Evolutionary conservation across 2,329 filamentous ascomycete genomes (phyloP).

Genomic region (Diaporthe sp.): DNA sequence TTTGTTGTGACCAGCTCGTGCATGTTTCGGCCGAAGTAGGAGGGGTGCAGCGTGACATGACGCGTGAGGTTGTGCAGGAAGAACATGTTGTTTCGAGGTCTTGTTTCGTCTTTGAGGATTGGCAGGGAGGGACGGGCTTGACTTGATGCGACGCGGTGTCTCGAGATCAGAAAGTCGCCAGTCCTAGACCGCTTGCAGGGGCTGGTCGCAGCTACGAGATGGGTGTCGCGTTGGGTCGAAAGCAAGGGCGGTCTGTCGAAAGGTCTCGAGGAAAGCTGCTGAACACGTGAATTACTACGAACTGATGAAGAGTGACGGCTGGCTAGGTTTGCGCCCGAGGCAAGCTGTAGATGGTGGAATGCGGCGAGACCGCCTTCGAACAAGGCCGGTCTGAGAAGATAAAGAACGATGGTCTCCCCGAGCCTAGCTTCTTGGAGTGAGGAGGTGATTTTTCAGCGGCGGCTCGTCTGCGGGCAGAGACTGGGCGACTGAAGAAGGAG

Average conservation of each 20-base stretch:
- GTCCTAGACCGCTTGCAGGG: background rate
- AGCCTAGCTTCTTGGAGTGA: background rate
- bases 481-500: background rate
- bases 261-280: background rate
- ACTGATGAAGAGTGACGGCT: background rate
- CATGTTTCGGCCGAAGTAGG: slow-evolving; percentile 96
- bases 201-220: background rate
- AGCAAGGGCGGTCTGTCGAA: background rate
- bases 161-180: background rate
- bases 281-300: background rate
- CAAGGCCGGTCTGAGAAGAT: slow-evolving; percentile 6
- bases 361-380: slow-evolving; percentile 24
- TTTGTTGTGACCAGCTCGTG: slow-evolving; percentile 91
- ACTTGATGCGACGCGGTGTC: slow-evolving; percentile 13
- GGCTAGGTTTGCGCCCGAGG: slow-evolving; percentile 31
- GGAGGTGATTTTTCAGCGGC: background rate
- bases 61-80: slow-evolving; percentile 98
- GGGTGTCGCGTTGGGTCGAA: slow-evolving; percentile 7
- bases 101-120: background rate
- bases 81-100: slow-evolving; percentile 78
- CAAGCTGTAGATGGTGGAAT: background rate
- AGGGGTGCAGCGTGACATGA: slow-evolving; percentile 94
- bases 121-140: background rate
- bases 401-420: slow-evolving; percentile 19
- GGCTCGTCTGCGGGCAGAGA: background rate